Evolutionary conservation across 331 rosid species (phyloP).

Genomic region (Stylosanthes scabra): DNA sequence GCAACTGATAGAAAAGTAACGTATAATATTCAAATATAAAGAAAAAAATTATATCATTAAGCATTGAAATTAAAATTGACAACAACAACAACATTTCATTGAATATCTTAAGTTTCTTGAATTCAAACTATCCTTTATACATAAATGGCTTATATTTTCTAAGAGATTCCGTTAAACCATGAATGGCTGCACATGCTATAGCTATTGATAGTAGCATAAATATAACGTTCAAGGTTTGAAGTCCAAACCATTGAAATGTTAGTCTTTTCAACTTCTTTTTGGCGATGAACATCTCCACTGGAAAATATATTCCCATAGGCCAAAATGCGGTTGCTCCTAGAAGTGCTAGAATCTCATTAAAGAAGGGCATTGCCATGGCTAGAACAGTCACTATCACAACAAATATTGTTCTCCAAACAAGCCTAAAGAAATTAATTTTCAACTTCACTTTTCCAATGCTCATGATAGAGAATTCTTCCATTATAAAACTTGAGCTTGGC

Average conservation of each 20-base stretch:
- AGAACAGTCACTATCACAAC: slow-evolving; percentile 45
- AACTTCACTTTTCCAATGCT: slow-evolving; percentile 34
- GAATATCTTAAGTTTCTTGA: not conserved
- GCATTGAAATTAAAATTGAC: not conserved
- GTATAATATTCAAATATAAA: not conserved
- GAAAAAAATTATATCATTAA: not conserved
- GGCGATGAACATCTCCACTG: slow-evolving; percentile 65
- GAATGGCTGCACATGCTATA: slow-evolving; percentile 55
- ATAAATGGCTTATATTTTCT: slow-evolving; percentile 51
- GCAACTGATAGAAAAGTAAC: too few relatives aligned
- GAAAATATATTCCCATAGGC: slow-evolving; percentile 63
- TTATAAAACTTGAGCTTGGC: slow-evolving; percentile 51
- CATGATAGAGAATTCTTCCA: slow-evolving; percentile 28
- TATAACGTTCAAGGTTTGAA: slow-evolving; percentile 50
- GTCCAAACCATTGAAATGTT: slow-evolving; percentile 54
- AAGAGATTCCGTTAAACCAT: slow-evolving; percentile 51
- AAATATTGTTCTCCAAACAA: slow-evolving; percentile 63
- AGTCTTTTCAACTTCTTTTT: slow-evolving; percentile 46
- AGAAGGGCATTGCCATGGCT: slow-evolving; percentile 71
- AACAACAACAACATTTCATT: not conserved
- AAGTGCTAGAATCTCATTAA: slow-evolving; percentile 67
- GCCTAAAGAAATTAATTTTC: slow-evolving; percentile 48
- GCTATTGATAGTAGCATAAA: slow-evolving; percentile 58
- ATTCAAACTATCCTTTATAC: slow-evolving; percentile 44
- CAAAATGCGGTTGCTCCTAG: slow-evolving; percentile 71